Conservation (phyloP, 176 grass and related monocot species). For the Themeda triandra region DNA sequence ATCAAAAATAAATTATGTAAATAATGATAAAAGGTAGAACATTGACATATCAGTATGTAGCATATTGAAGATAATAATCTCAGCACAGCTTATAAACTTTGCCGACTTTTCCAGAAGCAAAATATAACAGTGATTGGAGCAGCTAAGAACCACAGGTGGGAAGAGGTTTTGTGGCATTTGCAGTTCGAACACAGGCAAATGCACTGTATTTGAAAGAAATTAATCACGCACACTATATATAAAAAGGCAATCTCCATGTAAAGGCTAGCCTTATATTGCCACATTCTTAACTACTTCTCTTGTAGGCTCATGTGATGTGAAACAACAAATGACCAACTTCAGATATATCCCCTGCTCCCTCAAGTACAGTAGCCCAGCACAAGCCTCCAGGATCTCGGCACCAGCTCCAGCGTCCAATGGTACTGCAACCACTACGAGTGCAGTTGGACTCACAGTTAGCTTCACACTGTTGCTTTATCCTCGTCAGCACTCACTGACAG, state of each 20-base stretch:
- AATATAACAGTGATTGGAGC: background rate
- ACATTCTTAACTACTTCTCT: background rate
- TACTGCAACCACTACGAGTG: background rate
- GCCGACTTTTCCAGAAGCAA: background rate
- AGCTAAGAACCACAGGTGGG: background rate
- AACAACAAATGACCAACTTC: background rate
- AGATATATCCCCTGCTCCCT: background rate
- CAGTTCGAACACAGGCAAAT: background rate
- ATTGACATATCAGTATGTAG: slow-evolving; percentile 5
- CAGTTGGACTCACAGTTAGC: background rate
- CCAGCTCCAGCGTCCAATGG: background rate
- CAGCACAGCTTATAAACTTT: background rate
- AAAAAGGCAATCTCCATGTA: background rate
- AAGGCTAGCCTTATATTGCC: background rate
- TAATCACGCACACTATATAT: background rate
- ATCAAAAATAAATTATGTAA: background rate
- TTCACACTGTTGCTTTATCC: background rate
- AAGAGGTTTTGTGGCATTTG: background rate
- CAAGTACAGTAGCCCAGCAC: background rate
- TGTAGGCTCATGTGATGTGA: background rate
- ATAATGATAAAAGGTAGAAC: background rate
- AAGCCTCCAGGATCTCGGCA: background rate
- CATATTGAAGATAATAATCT: background rate
- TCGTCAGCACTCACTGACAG: background rate
- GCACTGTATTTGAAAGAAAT: background rate